These are phyloP conservation scores for Astrothelium macrocarpum DNA, from an alignment of 495 filamentous ascomycete genomes.

Conservation along the genomic window DNA sequence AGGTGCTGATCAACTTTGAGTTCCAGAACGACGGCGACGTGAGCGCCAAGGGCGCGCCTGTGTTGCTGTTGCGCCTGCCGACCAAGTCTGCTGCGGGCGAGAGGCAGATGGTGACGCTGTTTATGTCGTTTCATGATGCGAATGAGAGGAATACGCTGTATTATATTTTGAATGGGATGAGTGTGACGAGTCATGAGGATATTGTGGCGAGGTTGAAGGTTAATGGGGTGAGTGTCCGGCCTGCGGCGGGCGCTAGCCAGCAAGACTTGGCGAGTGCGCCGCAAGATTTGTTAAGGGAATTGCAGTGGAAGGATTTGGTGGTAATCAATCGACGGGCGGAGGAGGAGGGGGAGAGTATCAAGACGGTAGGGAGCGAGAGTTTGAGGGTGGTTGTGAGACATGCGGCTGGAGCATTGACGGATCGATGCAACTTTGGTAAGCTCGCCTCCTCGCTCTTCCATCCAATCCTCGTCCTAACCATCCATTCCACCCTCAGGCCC, in stretches of 20 bases:
- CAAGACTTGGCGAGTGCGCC: conserved; percentile 34
- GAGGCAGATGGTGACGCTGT: conserved; percentile 60
- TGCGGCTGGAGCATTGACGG: conserved; percentile 28
- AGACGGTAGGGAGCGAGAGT: conserved; percentile 57
- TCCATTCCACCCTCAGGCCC: conserved; percentile 12
- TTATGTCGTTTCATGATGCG: conserved; percentile 50
- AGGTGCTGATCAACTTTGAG: conserved; percentile 60
- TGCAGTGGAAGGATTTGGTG: conserved; percentile 40
- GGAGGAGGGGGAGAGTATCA: conserved; percentile 36
- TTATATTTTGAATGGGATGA: conserved; percentile 57
- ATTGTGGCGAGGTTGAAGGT: conserved; percentile 54
- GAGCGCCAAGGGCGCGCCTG: conserved; percentile 37
- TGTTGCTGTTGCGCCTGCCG: conserved; percentile 61
- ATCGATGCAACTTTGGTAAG: conserved; percentile 32
- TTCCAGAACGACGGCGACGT: conserved; percentile 57
- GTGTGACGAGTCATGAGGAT: conserved; percentile 47
- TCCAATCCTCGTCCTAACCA: neutral
- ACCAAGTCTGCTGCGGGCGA: no score
- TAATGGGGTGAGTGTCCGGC: conserved; percentile 52
- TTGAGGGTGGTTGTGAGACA: conserved; percentile 46
- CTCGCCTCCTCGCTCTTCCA: neutral
- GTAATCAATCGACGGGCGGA: conserved; percentile 33
- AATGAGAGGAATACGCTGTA: conserved; percentile 57
- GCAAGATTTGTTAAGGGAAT: conserved; percentile 21
- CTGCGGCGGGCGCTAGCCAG: conserved; percentile 37